Base-by-base conservation (phyloP, 768 basidiomycete species). In the Lanmaoa rubissima region DNA sequence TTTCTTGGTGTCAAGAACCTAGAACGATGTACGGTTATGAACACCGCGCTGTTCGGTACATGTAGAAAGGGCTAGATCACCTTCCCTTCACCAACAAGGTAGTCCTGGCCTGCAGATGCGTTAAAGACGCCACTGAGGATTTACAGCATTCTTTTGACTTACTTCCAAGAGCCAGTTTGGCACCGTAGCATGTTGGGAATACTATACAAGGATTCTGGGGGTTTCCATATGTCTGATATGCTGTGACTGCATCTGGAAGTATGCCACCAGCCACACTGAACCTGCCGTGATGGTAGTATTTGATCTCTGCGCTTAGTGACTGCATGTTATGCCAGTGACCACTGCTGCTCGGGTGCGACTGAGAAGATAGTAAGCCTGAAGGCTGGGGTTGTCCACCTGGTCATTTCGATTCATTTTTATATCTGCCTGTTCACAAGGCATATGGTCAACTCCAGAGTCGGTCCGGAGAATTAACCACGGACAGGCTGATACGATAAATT, bases 161-260 rank as follows among this genome's bases (percentile, higher is more conserved):
- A 81, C 82, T 75, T 39, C 61, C 61, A 40, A 62, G 60, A 55
- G 79, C 79, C 10, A 85, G 72, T 45, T 78, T 78, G 16, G 70
- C 81, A 1, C 82, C 82, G 63, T 81, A 84, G 60, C 82, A 84
- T 9, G 82, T 84, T 10, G 82, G 82, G 62, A 82, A 84, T 13
- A 84, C 80, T 38, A 83, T 76, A 60, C 82, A 84, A 6, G 82
- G 83, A 47, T 81, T 83, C 14, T 65, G 61, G 1, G 76, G 73
- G 54, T 79, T 64, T n/a, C 83, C 84, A 59, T 82, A 83, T 3
- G 81, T 83, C 43, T 80, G 74, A 64, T 79, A 84, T 24, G 83
- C 83, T 10, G 83, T 84, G 43, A 83, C 63, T 10, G 83, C 82
- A 59, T 83, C 76, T 10, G 83, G 82, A 31, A 85, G 67, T 5